Conservation (phyloP, 306 rosid species). For the Citrullus amarus region DNA sequence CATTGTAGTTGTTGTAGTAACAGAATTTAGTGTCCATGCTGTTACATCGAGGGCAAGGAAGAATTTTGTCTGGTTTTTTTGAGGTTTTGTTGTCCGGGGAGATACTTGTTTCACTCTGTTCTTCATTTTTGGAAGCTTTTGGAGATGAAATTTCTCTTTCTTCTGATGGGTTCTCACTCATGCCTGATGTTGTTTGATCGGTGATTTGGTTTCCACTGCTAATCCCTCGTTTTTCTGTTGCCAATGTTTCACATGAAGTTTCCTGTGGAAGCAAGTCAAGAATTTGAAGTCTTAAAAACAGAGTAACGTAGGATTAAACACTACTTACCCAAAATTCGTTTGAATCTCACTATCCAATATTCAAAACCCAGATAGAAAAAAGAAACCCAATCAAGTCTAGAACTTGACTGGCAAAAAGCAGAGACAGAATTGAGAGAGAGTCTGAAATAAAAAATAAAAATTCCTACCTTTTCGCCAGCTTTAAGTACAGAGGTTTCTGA, state of each 20-base stretch:
- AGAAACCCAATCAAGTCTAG: not conserved
- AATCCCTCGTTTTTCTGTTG: conserved; percentile 24
- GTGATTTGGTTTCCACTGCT: conserved; percentile 21
- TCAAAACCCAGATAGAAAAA: not conserved
- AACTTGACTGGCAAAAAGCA: not conserved
- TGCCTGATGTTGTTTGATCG: conserved; percentile 31
- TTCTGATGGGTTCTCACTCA: conserved; percentile 32
- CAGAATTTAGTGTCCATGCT: conserved; percentile 90
- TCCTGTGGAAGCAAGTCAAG: conserved; percentile 18
- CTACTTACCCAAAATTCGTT: no score
- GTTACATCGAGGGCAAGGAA: conserved; percentile 77
- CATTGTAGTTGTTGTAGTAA: conserved; percentile 76
- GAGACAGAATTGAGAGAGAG: not conserved
- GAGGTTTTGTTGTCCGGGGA: conserved; percentile 33
- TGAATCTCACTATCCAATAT: not conserved
- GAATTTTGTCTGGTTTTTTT: conserved; percentile 68
- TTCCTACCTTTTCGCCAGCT: conserved; percentile 32
- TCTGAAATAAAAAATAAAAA: not conserved
- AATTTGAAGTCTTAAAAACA: not conserved
- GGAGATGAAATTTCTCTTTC: conserved; percentile 32
- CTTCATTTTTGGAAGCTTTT: conserved; percentile 35
- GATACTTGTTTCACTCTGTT: conserved; percentile 36
- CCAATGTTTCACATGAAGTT: conserved; percentile 32
- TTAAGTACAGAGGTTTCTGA: conserved; percentile 20
- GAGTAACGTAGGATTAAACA: not conserved